Evolutionary conservation across 805 yeast genomes (phyloP), one percentile per base, ranked within the genome.

Genomic region (Nakazawaea wyomingensis): DNA sequence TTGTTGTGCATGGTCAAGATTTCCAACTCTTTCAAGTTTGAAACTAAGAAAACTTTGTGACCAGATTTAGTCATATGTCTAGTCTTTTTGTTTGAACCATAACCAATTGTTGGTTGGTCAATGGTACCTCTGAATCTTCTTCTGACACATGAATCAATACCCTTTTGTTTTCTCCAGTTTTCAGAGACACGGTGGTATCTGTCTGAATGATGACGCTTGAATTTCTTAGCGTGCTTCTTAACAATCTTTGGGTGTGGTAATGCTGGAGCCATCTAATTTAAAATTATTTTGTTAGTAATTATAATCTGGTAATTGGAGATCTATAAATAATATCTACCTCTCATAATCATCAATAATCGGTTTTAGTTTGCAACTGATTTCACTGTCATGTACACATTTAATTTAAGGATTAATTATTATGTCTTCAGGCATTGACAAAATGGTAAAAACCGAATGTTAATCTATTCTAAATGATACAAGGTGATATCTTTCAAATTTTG

Each of bases 141-240:
- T 82, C 99, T 93, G 72, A 95, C 97, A 78, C 88, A 82, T 61
- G 98, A 90, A 82, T 93, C 99, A 71, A 93, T 93, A 93, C 99
- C 99, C 87, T 93, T 93, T 79, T 95, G 99, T 80, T 93, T 91
- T 88, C 99, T 93, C 99, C 99, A 95, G 83, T 82, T 84, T 78
- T 88, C 97, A 66, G 87, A 77, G 62, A 93, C 96, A 78, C 99
- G 90, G 82, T 82, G 83, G 78, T 89, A 91, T 78, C 96, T 88
- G 85, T 93, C 99, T 74, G 96, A 89, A 82, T 93, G 99, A 75
- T 91, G 98, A 81, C 99, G 89, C 91, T 90, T 95, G 86, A 93
- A 93, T 83, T 85, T 85, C 82, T 88, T 88, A 68, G 89, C 71
- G 88, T 90, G 93, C 89, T 93, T 93, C 91, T 93, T 95, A 74